These are phyloP conservation scores for Diplodia sapinea DNA, from an alignment of 2,329 filamentous ascomycete species.

Conservation along the genomic window DNA sequence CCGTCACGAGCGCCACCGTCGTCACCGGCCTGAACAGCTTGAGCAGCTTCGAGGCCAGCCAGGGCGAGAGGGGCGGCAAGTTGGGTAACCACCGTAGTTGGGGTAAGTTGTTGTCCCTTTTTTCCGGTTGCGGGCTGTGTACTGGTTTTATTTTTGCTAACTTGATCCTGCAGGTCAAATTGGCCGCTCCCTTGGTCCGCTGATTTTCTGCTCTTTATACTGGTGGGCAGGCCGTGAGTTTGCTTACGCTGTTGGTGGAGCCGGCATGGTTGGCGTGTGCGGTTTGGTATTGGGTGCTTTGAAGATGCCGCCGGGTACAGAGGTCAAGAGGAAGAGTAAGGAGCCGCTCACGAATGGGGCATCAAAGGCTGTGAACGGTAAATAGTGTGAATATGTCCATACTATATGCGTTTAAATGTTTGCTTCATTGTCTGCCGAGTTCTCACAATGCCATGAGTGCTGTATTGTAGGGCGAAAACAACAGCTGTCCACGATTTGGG, in stretches of 20 bases:
- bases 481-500: background rate
- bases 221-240: conserved; percentile 95
- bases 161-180: conserved; percentile 70
- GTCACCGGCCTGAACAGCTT: conserved; percentile 92
- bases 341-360: background rate
- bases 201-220: conserved; percentile 93
- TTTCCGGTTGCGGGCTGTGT: background rate
- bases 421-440: background rate
- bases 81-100: conserved; percentile 79
- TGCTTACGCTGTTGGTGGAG: conserved; percentile 81
- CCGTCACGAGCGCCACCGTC: conserved; percentile 90
- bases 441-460: background rate
- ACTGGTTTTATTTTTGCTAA: background rate
- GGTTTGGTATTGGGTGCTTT: conserved; percentile 73
- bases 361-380: conserved; percentile 10
- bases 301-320: conserved; percentile 64
- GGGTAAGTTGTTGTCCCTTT: conserved; percentile 43
- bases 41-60: conserved; percentile 84
- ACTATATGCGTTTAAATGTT: background rate
- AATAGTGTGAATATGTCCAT: conserved; percentile 1
- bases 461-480: background rate
- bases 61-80: conserved; percentile 82
- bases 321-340: conserved; percentile 34
- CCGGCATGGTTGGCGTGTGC: conserved; percentile 77
- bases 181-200: conserved; percentile 82